Evolutionary conservation across 2,329 filamentous ascomycete species (phyloP).

Genomic region (Madurella mycetomatis): DNA sequence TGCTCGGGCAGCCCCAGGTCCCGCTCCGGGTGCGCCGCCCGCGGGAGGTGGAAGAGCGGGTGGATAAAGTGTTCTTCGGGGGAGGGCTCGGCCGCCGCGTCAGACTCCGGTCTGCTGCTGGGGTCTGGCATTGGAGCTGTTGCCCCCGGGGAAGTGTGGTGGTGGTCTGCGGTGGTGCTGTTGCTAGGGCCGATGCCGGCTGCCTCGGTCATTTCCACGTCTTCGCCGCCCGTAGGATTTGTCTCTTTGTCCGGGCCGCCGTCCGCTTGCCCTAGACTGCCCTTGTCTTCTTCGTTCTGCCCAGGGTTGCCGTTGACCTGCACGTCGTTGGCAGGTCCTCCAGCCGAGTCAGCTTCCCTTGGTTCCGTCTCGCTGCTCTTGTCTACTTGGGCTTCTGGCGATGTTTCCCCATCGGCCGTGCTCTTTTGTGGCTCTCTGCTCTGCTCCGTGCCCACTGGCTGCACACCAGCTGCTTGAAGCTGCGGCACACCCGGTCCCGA

Average conservation of each 20-base stretch:
- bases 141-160: background rate
- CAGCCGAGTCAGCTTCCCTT: background rate
- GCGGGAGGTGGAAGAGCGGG: conserved; percentile 67
- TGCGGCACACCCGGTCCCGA: background rate
- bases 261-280: background rate
- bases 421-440: conserved; percentile 1
- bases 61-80: conserved; percentile 57
- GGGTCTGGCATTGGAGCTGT: background rate
- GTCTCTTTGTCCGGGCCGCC: background rate
- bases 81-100: conserved; percentile 10
- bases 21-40: conserved; percentile 58
- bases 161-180: background rate
- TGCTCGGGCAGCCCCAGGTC: conserved; percentile 66
- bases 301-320: conserved; percentile 7
- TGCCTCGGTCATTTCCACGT: conserved; percentile 22
- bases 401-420: conserved; percentile 5
- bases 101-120: conserved; percentile 11
- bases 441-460: background rate
- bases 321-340: background rate
- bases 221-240: background rate
- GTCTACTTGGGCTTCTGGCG: conserved; percentile 9
- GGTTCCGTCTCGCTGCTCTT: conserved; percentile 3
- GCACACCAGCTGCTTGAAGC: background rate
- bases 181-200: background rate
- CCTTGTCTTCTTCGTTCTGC: background rate